Percentiles rank a stretch among this genome's conserved stretches.
phyloP scores from a whole-genome alignment of 257 asterid genomes.

The Osmanthus fragrans region DNA sequence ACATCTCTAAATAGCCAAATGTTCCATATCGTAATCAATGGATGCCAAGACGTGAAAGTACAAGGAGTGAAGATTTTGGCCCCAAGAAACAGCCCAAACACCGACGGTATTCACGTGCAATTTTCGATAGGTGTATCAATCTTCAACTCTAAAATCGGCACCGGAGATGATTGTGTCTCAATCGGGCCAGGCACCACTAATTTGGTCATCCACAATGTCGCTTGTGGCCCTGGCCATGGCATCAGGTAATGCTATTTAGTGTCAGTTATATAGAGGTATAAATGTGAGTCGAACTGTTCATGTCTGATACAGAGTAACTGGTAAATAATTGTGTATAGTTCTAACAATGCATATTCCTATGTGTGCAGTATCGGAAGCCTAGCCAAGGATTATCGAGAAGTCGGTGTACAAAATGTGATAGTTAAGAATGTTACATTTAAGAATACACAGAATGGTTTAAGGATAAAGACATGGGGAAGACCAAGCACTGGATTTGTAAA shows the following conservation, averaged over 20 bases:
- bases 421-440: conserved; percentile 37
- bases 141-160: conserved; percentile 31
- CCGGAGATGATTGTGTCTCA: conserved; percentile 59
- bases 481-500: conserved; percentile 62
- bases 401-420: conserved; percentile 60
- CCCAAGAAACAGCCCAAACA: conserved; percentile 45
- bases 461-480: conserved; percentile 65
- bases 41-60: conserved; percentile 41
- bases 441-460: conserved; percentile 53
- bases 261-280: too few relatives aligned
- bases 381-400: conserved; percentile 48
- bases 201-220: conserved; percentile 38
- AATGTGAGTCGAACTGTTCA: too few relatives aligned
- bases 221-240: conserved; percentile 66
- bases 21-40: conserved; percentile 51
- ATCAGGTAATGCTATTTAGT: conserved; percentile 32
- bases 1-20: conserved; percentile 51
- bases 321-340: too few relatives aligned
- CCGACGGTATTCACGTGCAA: conserved; percentile 58
- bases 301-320: too few relatives aligned
- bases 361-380: conserved; percentile 61
- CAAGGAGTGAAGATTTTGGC: conserved; percentile 38
- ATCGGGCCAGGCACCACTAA: conserved; percentile 49
- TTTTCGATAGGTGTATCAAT: conserved; percentile 35
- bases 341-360: background rate